These are phyloP conservation scores for Phytophthora pisi DNA, from an alignment of 352 stramenopile species.

Conservation along the genomic window DNA sequence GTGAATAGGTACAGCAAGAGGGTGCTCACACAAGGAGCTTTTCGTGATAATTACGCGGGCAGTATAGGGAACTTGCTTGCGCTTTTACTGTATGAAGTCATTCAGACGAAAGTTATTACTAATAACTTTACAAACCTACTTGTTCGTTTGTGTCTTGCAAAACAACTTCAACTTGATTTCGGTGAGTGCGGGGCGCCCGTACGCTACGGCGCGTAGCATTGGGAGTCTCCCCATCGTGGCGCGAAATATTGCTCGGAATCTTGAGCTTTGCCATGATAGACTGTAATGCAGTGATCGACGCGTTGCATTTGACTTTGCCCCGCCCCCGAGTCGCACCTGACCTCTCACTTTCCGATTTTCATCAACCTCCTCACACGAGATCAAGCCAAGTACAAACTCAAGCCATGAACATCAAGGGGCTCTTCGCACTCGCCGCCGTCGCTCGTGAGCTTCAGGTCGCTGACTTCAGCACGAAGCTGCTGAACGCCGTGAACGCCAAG, in stretches of 20 bases:
- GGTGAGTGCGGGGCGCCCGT: not conserved
- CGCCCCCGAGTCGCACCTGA: not conserved
- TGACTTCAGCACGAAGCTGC: conserved; percentile 44
- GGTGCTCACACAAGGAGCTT: not conserved
- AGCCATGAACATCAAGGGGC: conserved; percentile 26
- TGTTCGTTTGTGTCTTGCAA: not conserved
- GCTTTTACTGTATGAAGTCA: not conserved
- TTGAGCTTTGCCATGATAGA: not conserved
- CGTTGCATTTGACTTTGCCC: not conserved
- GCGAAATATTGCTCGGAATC: conserved; percentile 3
- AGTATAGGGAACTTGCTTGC: not conserved
- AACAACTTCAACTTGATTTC: not conserved
- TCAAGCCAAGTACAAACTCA: not conserved
- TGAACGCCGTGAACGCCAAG: conserved; percentile 43
- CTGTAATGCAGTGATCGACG: not conserved
- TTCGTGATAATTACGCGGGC: not conserved
- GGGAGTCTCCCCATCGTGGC: not conserved
- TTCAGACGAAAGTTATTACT: not conserved
- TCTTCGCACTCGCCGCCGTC: conserved; percentile 20
- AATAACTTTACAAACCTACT: not conserved
- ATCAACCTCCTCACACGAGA: not conserved
- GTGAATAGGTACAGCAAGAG: not conserved
- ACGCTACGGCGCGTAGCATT: not conserved
- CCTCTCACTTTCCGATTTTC: conserved; percentile 25
- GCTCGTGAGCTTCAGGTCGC: conserved; percentile 34